Evolutionary conservation across 2,329 filamentous ascomycete genomes (phyloP).

Genomic region (Eutypa lata): DNA sequence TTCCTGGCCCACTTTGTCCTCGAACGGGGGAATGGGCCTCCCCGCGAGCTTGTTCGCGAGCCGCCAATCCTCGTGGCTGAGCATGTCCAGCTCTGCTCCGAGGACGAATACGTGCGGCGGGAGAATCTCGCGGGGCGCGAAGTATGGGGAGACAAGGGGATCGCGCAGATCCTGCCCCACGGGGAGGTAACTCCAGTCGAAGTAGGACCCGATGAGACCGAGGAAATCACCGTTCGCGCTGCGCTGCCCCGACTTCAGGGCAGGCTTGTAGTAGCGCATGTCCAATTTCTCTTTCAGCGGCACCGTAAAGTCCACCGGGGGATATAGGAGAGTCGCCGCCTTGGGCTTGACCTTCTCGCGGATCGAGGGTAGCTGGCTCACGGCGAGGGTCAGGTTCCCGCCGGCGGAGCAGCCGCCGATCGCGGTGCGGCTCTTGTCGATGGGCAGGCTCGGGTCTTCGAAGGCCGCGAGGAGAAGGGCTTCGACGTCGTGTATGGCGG

Average conservation of each 20-base stretch:
- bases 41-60: constrained; percentile 34
- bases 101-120: constrained; percentile 42
- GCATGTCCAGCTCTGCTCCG: constrained; percentile 43
- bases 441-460: constrained; percentile 35
- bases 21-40: constrained; percentile 21
- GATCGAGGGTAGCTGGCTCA: constrained; percentile 34
- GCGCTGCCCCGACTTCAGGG: constrained; percentile 24
- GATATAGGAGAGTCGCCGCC: constrained; percentile 34
- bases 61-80: constrained; percentile 39
- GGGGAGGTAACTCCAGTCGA: constrained; percentile 40
- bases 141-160: constrained; percentile 39
- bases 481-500: constrained; percentile 36
- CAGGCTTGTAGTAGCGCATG: constrained; percentile 34
- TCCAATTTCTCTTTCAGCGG: constrained; percentile 24
- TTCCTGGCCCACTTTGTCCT: constrained; percentile 26
- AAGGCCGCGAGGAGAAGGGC: constrained; percentile 36
- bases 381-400: constrained; percentile 37
- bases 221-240: constrained; percentile 23
- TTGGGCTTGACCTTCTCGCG: constrained; percentile 27
- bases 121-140: constrained; percentile 28
- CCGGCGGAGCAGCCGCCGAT: constrained; percentile 45
- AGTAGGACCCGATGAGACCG: constrained; percentile 24
- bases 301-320: constrained; percentile 39
- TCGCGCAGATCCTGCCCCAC: constrained; percentile 31
- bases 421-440: constrained; percentile 36